Base-by-base conservation (phyloP, 176 grass and related monocot species). In the Alopecurus myosuroides region DNA sequence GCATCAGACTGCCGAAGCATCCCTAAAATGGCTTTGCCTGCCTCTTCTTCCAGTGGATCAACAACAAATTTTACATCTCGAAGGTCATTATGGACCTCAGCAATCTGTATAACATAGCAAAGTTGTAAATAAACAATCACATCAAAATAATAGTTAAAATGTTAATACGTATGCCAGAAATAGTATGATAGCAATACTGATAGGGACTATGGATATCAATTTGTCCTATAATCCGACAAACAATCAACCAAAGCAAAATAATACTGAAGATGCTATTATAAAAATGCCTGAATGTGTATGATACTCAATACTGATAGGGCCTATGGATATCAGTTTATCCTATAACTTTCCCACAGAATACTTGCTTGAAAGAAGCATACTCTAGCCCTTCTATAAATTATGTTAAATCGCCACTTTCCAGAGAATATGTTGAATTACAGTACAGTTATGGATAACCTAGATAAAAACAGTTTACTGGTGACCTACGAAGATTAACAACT, bases 1-100 rank as follows among this genome's bases (percentile, higher is more conserved):
- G 78, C 50, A 15, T 95, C 74, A 23, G 81, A 73, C 49, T 84
- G 91, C 57, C 48, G 77, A 82, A 99, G 88, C 85, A 96, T 84
- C 77, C 84, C 88, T 78, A 91, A 82, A 67, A 99, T 88, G 65
- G 63, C 68, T 96, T 87, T 96, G 55, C 93, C 86, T 79, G 91
- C 93, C 70, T 88, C 93, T 74, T 94, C 79, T 83, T 99, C 97
- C 57, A 62, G 49, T 14, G 89, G 69, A 96, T 94, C 89, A 76
- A 94, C 58, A 80, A 51, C 77, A 81, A 99, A 94, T 55, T 96
- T 91, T 66, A 86, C 79, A 76, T 91, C 81, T 79, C 70, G 71
- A 46, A 99, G 88, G 82, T 96, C 89, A 69, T 91, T 85, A 34
- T 96, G 85, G 31, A 91, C 75, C 33, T 99, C 93, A 39, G 75